Conservation (phyloP, 345 rosid genomes). For the Gossypium sturtianum region DNA sequence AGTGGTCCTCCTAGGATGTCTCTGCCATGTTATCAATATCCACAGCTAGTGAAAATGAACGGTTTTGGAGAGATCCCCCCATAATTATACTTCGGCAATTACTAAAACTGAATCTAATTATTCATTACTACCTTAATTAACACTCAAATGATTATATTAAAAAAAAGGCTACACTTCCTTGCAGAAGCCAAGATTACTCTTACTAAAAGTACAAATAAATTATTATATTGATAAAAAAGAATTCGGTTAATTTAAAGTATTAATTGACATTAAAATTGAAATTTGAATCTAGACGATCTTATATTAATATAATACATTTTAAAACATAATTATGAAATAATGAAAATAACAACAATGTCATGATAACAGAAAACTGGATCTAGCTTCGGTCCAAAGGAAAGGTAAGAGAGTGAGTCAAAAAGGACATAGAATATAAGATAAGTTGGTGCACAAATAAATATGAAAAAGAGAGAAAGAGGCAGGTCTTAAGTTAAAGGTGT, state of each 20-base stretch:
- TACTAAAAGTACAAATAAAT: neutral
- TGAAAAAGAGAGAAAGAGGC: neutral
- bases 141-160: neutral
- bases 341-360: neutral
- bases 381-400: conserved; percentile 24
- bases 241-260: too few relatives aligned
- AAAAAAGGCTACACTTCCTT: neutral
- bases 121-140: neutral
- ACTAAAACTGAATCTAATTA: neutral
- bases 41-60: neutral
- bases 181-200: neutral
- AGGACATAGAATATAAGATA: conserved; percentile 22
- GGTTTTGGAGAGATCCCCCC: neutral
- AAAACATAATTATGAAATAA: neutral
- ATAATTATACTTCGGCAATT: neutral
- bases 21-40: neutral
- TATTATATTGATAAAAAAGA: too few relatives aligned
- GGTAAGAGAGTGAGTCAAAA: conserved; percentile 30
- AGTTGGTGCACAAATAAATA: conserved; percentile 30
- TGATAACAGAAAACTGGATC: neutral
- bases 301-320: too few relatives aligned
- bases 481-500: conserved; percentile 5
- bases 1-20: neutral
- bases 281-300: too few relatives aligned
- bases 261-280: too few relatives aligned